Conservation (phyloP, 116 monocot genomes). For the Thalassia testudinum region DNA sequence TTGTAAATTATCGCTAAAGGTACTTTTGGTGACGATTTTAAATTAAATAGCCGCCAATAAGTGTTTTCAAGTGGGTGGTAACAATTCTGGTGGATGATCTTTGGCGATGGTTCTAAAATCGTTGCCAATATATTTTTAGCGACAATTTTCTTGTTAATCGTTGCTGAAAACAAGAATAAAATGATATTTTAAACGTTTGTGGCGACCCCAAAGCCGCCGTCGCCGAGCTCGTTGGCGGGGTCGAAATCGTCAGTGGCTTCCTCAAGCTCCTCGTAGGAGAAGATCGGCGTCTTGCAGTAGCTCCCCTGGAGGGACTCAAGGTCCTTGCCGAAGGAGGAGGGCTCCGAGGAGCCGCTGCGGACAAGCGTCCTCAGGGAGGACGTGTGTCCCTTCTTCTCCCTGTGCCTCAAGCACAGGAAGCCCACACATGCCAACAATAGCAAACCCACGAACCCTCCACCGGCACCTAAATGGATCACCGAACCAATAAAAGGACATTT, state of each 20-base stretch:
- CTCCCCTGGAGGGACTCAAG: constrained; percentile 3
- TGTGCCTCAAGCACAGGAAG: not conserved
- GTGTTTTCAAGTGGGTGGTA: too few species aligned
- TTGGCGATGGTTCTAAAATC: too few species aligned
- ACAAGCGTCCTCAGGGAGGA: not conserved
- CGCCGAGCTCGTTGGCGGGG: constrained; percentile 39
- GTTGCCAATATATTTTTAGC: too few species aligned
- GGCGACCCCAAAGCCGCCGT: constrained; percentile 71
- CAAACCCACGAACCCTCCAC: not conserved
- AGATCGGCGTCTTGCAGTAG: constrained; percentile 21
- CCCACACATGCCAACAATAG: not conserved
- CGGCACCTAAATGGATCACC: not conserved
- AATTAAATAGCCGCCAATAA: too few species aligned
- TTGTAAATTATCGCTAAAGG: too few species aligned
- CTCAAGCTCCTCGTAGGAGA: constrained; percentile 63
- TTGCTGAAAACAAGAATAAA: too few species aligned
- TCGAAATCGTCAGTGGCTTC: constrained; percentile 56
- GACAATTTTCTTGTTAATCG: too few species aligned
- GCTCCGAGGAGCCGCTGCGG: constrained; percentile 2
- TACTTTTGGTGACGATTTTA: too few species aligned
- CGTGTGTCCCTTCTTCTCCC: not conserved
- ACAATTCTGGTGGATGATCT: too few species aligned
- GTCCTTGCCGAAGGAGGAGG: constrained; percentile 12
- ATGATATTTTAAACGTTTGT: too few species aligned
- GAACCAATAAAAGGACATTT: not conserved